phyloP scores from a whole-genome alignment of 1,284 basidiomycete species.

The Ustilago trichophora region DNA sequence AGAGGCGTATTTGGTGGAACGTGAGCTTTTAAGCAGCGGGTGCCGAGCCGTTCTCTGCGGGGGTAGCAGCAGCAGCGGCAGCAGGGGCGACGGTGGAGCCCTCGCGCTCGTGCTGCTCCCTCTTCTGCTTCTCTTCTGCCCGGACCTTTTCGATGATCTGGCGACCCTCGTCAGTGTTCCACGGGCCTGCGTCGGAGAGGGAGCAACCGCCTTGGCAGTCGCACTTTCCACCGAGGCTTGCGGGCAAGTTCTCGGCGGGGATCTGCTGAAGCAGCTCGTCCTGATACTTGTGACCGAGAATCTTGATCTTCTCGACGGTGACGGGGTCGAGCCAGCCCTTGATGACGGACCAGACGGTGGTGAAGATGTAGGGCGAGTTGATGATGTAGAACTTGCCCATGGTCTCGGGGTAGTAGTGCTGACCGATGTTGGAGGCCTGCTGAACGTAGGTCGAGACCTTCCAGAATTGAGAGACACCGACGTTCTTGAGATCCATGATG shows the following conservation, averaged over 20 bases:
- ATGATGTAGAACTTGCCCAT: slow-evolving; percentile 96
- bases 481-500: slow-evolving; percentile 89
- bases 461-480: slow-evolving; percentile 85
- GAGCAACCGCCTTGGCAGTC: slow-evolving; percentile 83
- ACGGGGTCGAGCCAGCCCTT: slow-evolving; percentile 95
- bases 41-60: slow-evolving; percentile 19
- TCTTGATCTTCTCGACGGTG: slow-evolving; percentile 79
- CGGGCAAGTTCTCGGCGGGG: slow-evolving; percentile 81
- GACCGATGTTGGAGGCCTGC: slow-evolving; percentile 81
- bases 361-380: slow-evolving; percentile 85
- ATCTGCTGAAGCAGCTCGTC: slow-evolving; percentile 70
- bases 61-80: slow-evolving; percentile 6
- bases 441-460: slow-evolving; percentile 88
- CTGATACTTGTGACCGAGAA: slow-evolving; percentile 57
- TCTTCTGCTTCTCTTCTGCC: slow-evolving; percentile 47
- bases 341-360: slow-evolving; percentile 86
- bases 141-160: slow-evolving; percentile 58
- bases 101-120: slow-evolving; percentile 26
- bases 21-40: slow-evolving; percentile 7
- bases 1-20: too few relatives aligned
- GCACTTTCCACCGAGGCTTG: slow-evolving; percentile 85
- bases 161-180: slow-evolving; percentile 73
- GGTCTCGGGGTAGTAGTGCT: slow-evolving; percentile 79
- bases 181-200: slow-evolving; percentile 89
- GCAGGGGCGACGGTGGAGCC: slow-evolving; percentile 10